Conservation (phyloP, 2,329 filamentous ascomycete species). For the Aureobasidium sp. region DNA sequence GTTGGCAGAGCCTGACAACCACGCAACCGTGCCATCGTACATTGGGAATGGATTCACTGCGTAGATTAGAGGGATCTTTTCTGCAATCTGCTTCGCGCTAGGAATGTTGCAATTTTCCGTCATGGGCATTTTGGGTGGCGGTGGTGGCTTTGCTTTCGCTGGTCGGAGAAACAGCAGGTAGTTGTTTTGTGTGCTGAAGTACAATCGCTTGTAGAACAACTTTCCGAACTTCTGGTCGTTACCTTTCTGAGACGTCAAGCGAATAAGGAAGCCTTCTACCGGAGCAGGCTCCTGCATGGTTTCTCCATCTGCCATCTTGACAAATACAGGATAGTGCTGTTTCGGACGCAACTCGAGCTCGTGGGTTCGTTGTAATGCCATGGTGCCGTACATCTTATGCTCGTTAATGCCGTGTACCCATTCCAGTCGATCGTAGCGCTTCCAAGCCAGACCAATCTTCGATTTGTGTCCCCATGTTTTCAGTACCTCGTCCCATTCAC, state of each 20-base stretch:
- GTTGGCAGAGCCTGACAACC: slow-evolving; percentile 54
- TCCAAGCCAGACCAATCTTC: slow-evolving; percentile 73
- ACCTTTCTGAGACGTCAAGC: slow-evolving; percentile 70
- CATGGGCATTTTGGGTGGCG: slow-evolving; percentile 59
- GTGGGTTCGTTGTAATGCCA: slow-evolving; percentile 72
- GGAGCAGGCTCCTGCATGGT: slow-evolving; percentile 65
- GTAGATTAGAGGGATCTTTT: slow-evolving; percentile 67
- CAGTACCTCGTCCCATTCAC: slow-evolving; percentile 67
- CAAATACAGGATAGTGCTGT: slow-evolving; percentile 66
- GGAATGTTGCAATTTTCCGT: slow-evolving; percentile 54
- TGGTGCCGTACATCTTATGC: slow-evolving; percentile 73
- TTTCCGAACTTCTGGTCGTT: slow-evolving; percentile 63
- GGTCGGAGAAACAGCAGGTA: slow-evolving; percentile 69
- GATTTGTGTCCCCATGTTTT: slow-evolving; percentile 64
- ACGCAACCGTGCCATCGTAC: slow-evolving; percentile 56
- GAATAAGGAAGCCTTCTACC: slow-evolving; percentile 71
- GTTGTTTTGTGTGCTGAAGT: slow-evolving; percentile 71
- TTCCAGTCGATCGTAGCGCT: slow-evolving; percentile 73
- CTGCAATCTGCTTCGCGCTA: slow-evolving; percentile 58
- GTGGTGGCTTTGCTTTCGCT: slow-evolving; percentile 60
- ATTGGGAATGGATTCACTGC: slow-evolving; percentile 68
- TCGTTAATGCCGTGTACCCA: slow-evolving; percentile 74
- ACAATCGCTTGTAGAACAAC: slow-evolving; percentile 71
- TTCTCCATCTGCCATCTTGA: slow-evolving; percentile 44
- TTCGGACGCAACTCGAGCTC: slow-evolving; percentile 73